Evolutionary conservation across 805 yeast genomes (phyloP).

Genomic region (Ogataea zsoltii): DNA sequence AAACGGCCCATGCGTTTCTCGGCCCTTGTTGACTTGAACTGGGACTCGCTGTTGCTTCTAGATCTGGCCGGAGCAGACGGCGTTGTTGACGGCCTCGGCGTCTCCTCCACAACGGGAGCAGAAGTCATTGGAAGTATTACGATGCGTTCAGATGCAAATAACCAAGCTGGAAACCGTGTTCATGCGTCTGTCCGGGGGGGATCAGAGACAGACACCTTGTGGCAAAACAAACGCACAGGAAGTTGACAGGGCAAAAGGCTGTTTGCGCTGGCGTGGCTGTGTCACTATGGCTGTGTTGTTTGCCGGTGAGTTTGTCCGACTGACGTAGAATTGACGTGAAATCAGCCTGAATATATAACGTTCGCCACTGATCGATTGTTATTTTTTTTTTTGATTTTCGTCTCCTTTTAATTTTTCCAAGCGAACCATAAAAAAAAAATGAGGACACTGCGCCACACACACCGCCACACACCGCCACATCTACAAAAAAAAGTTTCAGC

Average conservation of each 20-base stretch:
- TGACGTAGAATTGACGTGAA: background rate
- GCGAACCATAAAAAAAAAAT: too few relatives aligned
- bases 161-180: background rate
- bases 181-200: conserved; percentile 1
- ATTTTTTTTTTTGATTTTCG: background rate
- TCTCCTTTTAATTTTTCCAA: background rate
- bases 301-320: too few relatives aligned
- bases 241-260: too few relatives aligned
- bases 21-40: conserved; percentile 31
- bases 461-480: background rate
- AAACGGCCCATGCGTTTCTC: conserved; percentile 37
- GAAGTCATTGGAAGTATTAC: background rate
- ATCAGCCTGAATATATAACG: background rate
- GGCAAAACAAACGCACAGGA: background rate
- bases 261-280: too few relatives aligned
- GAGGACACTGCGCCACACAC: background rate
- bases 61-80: conserved; percentile 20
- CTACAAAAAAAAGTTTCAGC: background rate
- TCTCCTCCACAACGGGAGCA: conserved; percentile 12
- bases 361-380: background rate
- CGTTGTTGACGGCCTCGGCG: background rate
- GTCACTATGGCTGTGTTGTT: too few relatives aligned
- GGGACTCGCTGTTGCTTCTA: conserved; percentile 33
- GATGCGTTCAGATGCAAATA: too few relatives aligned
- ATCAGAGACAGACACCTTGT: too few relatives aligned